Base-by-base conservation (phyloP, 805 yeast genomes). In the Kuraishia borneana region DNA sequence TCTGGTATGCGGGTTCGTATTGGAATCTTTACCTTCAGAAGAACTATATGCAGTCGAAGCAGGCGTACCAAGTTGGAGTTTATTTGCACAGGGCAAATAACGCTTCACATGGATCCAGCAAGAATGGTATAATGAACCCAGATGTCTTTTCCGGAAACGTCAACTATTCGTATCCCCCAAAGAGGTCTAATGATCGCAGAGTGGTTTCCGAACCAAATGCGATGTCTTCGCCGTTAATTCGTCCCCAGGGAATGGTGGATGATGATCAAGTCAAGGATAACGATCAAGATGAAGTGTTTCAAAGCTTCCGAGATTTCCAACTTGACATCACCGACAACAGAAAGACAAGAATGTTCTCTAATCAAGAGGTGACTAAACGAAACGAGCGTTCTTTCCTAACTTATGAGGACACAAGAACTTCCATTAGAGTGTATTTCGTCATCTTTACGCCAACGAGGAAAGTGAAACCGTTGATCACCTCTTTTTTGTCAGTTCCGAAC, bases 1-100 rank as follows among this genome's bases (percentile, higher is more conserved):
- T 69, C 22, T 71, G 76, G 75, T 71, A 70, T 43, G 75, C 76
- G n/a, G 78, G 78, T 0, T 69, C 76, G 8, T 68, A 64, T 42
- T 72, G 78, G 78, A 70, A 68, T 40, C 47, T 72, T 6, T 72
- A 72, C 44, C 52, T 70, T 21, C 77, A 72, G 38, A 71, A 68
- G 41, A 62, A 53, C 30, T 48, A 47, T 18, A 48, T 63, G 26
- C 54, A 56, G 17, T 51, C 54, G 30, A 61, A 61, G 37, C 55
- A 60, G 36, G 60, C 65, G 3, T 61, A 48, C 39, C 76, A 72
- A 39, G 61, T 72, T 46, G 78, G 78, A 5, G 76, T 72, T 6
- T 72, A 72, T 45, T 46, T 72, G 27, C 76, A 72, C 40, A 47
- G 78, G 28, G 74, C 74, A 2, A 55, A 53, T 29, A 51, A 41